Percentiles rank a stretch among this genome's conserved stretches.
These are phyloP conservation scores for Nicotiana attenuata DNA, from an alignment of 257 asterid species.

Conservation along the genomic window DNA sequence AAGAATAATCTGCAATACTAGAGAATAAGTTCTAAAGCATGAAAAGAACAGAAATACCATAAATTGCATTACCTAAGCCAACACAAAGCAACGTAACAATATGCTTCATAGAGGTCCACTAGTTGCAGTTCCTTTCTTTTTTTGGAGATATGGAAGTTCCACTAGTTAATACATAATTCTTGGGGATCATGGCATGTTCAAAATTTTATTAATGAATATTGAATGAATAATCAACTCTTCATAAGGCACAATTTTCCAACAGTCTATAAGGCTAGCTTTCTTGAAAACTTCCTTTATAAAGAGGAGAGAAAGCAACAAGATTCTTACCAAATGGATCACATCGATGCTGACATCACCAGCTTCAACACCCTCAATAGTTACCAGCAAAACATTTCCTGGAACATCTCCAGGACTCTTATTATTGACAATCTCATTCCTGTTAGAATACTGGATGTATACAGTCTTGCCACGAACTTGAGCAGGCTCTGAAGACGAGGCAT, in stretches of 20 bases:
- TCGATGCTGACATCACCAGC: conserved; percentile 86
- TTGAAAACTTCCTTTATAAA: neutral
- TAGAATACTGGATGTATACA: conserved; percentile 77
- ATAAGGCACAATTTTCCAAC: neutral
- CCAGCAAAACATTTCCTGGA: conserved; percentile 82
- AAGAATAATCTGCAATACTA: neutral
- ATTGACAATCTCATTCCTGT: conserved; percentile 80
- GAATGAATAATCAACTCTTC: neutral
- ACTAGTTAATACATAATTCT: neutral
- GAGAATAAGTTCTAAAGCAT: neutral
- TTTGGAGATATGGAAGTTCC: neutral
- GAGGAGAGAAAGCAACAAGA: neutral
- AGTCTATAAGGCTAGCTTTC: neutral
- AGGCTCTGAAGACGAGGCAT: conserved; percentile 79
- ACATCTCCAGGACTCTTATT: conserved; percentile 79
- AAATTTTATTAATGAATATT: neutral
- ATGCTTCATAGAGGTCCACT: neutral
- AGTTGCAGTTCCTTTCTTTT: neutral
- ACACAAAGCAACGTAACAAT: neutral
- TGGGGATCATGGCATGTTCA: neutral
- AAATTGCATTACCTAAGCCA: neutral
- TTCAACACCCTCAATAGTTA: conserved; percentile 79
- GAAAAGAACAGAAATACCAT: neutral
- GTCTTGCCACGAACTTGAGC: conserved; percentile 80
- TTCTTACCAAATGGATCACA: conserved; percentile 75